phyloP scores from a whole-genome alignment of 306 rosid genomes.

The Dryas alaskensis region DNA sequence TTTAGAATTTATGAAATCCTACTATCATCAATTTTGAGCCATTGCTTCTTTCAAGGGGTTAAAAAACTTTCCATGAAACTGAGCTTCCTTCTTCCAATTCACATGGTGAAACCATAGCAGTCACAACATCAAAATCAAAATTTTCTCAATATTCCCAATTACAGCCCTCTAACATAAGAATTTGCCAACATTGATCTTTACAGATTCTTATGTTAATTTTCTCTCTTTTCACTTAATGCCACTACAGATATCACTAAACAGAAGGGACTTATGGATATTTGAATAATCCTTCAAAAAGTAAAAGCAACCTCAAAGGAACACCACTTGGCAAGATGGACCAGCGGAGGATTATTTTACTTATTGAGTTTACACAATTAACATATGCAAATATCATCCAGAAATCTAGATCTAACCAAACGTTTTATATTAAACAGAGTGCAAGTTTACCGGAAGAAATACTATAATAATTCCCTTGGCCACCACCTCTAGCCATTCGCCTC shows the following conservation, averaged over 20 bases:
- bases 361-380: neutral
- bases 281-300: neutral
- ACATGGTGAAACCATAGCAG: neutral
- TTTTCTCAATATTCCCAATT: neutral
- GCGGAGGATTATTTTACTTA: neutral
- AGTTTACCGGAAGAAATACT: conserved; percentile 36
- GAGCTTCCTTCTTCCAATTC: neutral
- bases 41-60: neutral
- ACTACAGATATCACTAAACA: neutral
- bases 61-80: neutral
- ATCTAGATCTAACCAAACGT: neutral
- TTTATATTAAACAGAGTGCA: neutral
- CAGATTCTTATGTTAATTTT: neutral
- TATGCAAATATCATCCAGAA: neutral
- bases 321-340: neutral
- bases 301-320: neutral
- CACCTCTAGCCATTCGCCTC: conserved; percentile 60
- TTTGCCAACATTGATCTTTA: neutral
- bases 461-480: conserved; percentile 55
- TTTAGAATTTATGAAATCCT: no score
- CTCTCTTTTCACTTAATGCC: neutral
- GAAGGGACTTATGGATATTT: neutral
- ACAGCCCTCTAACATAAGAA: neutral
- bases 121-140: neutral
- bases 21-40: no score